These are phyloP conservation scores for Przewalskia tangutica DNA, from an alignment of 257 asterid species.

Conservation along the genomic window DNA sequence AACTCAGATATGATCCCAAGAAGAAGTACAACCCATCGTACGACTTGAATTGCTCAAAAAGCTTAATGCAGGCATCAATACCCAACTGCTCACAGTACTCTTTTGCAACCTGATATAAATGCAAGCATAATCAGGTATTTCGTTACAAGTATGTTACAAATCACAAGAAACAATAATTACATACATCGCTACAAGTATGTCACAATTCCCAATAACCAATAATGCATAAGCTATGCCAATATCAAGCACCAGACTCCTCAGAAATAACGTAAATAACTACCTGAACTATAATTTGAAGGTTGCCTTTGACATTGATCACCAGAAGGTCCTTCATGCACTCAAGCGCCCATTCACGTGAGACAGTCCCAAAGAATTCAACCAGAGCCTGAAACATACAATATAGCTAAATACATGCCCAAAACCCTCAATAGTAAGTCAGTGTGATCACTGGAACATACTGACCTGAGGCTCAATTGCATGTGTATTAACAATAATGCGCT, in stretches of 20 bases:
- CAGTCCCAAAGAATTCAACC: slow-evolving; percentile 90
- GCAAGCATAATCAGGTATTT: slow-evolving; percentile 3
- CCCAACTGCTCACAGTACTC: slow-evolving; percentile 98
- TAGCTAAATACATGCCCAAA: slow-evolving; percentile 8
- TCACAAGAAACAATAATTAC: neutral
- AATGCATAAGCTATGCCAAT: neutral
- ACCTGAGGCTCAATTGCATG: slow-evolving; percentile 99
- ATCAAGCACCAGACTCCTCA: neutral
- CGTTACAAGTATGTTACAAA: neutral
- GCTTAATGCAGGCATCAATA: slow-evolving; percentile 82
- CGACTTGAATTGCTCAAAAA: slow-evolving; percentile 97
- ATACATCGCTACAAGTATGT: neutral
- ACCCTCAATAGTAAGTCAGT: neutral
- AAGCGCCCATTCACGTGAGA: slow-evolving; percentile 88
- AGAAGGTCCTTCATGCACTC: slow-evolving; percentile 97
- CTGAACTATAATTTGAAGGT: slow-evolving; percentile 97
- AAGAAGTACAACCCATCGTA: slow-evolving; percentile 95
- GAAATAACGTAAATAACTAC: slow-evolving; percentile 22
- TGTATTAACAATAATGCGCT: slow-evolving; percentile 96
- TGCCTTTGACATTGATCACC: slow-evolving; percentile 81
- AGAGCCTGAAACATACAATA: slow-evolving; percentile 50
- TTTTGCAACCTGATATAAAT: slow-evolving; percentile 67
- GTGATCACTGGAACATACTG: slow-evolving; percentile 1
- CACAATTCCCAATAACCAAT: neutral
- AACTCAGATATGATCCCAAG: slow-evolving; percentile 95